Evolutionary conservation across 1,284 basidiomycete species (phyloP), one percentile per base, ranked within the genome.

Genomic region (Meripilus lineatus): DNA sequence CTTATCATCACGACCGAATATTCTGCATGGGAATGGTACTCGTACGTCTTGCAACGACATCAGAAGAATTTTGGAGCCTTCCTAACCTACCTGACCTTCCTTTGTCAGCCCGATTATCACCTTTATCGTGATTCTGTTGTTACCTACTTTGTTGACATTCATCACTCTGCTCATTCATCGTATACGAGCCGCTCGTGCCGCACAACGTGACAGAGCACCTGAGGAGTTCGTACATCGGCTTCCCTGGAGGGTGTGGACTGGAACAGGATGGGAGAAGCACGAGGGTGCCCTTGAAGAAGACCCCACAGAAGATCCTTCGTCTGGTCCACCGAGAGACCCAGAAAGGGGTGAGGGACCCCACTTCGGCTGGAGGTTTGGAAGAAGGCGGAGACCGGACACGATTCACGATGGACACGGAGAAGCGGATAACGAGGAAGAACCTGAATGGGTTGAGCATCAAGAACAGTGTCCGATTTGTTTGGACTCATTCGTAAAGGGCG

Each of bases 391-490:
- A 10, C 7, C 18, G 24, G n/a, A n/a, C n/a, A n/a, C n/a, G n/a
- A n/a, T n/a, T n/a, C n/a, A n/a, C n/a, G n/a, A n/a, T n/a, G n/a
- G n/a, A n/a, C n/a, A n/a, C n/a, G n/a, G n/a, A n/a, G n/a, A n/a
- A n/a, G 32, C 21, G 13, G 58, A 55, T 26, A 55, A 56, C 5
- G 56, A 61, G 20, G 56, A 60, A 5, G 62, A 69, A 22, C 77
- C 77, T 43, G 75, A 81, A 5, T 89, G 86, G 87, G 87, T 84
- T 48, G 81, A 84, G 53, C 63, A 70, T 5, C 86, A 89, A 56
- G 56, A 69, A 35, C 90, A 95, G 60, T 96, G 93, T 58, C 87
- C 91, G 10, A 94, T 96, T 50, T 96, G 93, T 61, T 73, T 96
- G 51, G 86, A 78, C 50, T 80, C 85, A 52, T 95, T 95, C 55